These are phyloP conservation scores for Alternaria postmessia DNA, from an alignment of 2,329 filamentous ascomycete species.

Conservation along the genomic window DNA sequence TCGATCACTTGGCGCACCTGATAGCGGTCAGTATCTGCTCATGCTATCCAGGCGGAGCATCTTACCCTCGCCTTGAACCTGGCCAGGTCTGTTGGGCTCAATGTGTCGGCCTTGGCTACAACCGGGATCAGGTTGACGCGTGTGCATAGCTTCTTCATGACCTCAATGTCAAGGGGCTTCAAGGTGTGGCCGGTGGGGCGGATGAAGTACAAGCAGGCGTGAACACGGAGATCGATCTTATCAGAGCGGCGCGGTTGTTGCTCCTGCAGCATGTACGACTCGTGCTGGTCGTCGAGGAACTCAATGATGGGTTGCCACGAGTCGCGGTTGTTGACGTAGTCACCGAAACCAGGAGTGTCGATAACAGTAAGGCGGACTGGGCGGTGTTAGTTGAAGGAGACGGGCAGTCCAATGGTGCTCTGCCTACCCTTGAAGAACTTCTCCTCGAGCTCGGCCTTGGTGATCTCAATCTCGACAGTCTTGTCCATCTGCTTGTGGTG, in stretches of 20 bases:
- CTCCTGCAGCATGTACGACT: slow-evolving; percentile 99
- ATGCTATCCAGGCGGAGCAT: not conserved
- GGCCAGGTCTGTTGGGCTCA: slow-evolving; percentile 89
- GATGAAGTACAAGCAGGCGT: slow-evolving; percentile 99
- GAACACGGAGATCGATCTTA: slow-evolving; percentile 99
- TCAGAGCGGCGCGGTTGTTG: slow-evolving; percentile 97
- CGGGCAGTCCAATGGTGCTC: not conserved
- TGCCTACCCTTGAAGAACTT: slow-evolving; percentile 98
- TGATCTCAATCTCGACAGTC: slow-evolving; percentile 99
- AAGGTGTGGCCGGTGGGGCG: slow-evolving; percentile 97
- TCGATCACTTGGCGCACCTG: slow-evolving; percentile 95
- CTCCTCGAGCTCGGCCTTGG: slow-evolving; percentile 99
- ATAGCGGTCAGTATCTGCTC: slow-evolving; percentile 22
- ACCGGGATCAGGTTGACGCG: slow-evolving; percentile 98
- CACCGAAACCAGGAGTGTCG: slow-evolving; percentile 97
- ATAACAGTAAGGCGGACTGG: slow-evolving; percentile 97
- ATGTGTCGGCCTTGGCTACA: slow-evolving; percentile 96
- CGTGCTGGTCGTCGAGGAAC: slow-evolving; percentile 99
- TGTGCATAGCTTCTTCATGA: slow-evolving; percentile 99
- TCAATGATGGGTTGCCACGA: slow-evolving; percentile 99
- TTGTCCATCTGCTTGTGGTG: slow-evolving; percentile 99
- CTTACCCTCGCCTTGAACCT: slow-evolving; percentile 95
- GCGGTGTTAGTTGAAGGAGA: slow-evolving; percentile 28
- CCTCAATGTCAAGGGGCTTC: slow-evolving; percentile 98
- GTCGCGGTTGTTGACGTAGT: slow-evolving; percentile 99